phyloP scores from a whole-genome alignment of 495 filamentous ascomycete species.

The Penicillium psychrofluorescens region DNA sequence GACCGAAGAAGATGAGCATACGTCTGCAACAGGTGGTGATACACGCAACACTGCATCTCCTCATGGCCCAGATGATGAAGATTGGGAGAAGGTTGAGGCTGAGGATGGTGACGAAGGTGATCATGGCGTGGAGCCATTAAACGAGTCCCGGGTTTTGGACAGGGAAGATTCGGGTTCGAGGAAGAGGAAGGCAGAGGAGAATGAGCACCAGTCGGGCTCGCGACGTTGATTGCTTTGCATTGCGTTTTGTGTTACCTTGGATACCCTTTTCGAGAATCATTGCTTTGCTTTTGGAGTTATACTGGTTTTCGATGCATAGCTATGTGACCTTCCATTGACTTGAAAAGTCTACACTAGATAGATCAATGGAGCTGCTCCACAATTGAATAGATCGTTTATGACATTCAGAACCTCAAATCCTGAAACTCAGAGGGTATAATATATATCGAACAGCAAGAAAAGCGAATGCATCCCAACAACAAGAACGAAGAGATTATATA shows the following conservation, averaged over 20 bases:
- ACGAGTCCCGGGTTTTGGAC: constrained; percentile 25
- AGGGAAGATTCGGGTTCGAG: constrained; percentile 15
- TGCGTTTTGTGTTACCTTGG: constrained; percentile 3
- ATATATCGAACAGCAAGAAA: too few species aligned
- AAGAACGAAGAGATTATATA: constrained; percentile 1
- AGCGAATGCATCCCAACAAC: not conserved
- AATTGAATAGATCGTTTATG: too few species aligned
- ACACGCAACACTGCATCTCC: not conserved
- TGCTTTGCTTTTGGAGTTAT: constrained; percentile 5
- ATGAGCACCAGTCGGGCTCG: not conserved
- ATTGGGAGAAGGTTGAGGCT: constrained; percentile 40
- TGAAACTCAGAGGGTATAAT: too few species aligned
- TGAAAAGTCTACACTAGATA: too few species aligned
- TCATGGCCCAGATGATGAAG: constrained; percentile 23
- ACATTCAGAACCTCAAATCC: too few species aligned
- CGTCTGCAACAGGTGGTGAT: not conserved
- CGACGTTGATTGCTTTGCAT: not conserved
- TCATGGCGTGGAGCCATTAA: constrained; percentile 26
- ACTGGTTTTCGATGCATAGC: not conserved
- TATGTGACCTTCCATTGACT: too few species aligned
- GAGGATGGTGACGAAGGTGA: constrained; percentile 32
- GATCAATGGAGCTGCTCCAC: too few species aligned
- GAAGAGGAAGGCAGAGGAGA: constrained; percentile 35
- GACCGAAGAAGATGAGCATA: constrained; percentile 5
- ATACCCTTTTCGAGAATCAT: constrained; percentile 6